Evolutionary conservation across 2,329 filamentous ascomycete species (phyloP), one percentile per base, ranked within the genome.

Genomic region (Tolypocladium sp.): DNA sequence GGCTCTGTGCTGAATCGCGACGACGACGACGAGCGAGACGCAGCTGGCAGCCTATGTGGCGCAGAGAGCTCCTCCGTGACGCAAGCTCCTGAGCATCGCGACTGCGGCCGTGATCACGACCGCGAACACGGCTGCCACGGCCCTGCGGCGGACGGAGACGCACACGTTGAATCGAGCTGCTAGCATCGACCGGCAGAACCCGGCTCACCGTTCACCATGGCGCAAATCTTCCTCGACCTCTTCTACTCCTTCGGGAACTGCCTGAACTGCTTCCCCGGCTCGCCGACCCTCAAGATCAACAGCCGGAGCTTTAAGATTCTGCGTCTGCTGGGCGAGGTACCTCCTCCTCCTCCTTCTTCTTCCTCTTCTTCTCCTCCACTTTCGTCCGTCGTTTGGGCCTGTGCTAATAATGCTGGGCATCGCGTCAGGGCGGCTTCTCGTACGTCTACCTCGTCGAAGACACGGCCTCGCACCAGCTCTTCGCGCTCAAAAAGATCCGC

Each of bases 381-480:
- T 10, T 6, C 42, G 4, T 17, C 42, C n/a, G 22, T 15, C 42
- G n/a, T n/a, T n/a, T n/a, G n/a, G n/a, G n/a, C n/a, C n/a, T n/a
- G n/a, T n/a, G n/a, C n/a, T n/a, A n/a, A n/a, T n/a, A n/a, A n/a
- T n/a, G n/a, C n/a, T n/a, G n/a, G n/a, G n/a, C n/a, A n/a, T n/a
- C 33, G n/a, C 30, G 5, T 40, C 59, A 93, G 89, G 94, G 94
- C 71, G 94, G 94, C 69, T 99, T 99, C 80, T 96, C 92, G 64
- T 99, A 97, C 76, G 94, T 99, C 67, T 99, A 99, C 77, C 90
- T 99, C 61, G 94, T 99, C 61, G 90, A 97, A 80, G 92, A 97
- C 74, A 93, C 89, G 55, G 80, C 85, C 58, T 89, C 86, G 57
- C 89, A 90, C 61, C 86, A 93, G 68, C 84, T 96, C 54, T 93